Percentiles rank a stretch among this genome's conserved stretches.
Conservation (phyloP, 495 filamentous ascomycete species). For the Chaetomidium leptoderma region DNA sequence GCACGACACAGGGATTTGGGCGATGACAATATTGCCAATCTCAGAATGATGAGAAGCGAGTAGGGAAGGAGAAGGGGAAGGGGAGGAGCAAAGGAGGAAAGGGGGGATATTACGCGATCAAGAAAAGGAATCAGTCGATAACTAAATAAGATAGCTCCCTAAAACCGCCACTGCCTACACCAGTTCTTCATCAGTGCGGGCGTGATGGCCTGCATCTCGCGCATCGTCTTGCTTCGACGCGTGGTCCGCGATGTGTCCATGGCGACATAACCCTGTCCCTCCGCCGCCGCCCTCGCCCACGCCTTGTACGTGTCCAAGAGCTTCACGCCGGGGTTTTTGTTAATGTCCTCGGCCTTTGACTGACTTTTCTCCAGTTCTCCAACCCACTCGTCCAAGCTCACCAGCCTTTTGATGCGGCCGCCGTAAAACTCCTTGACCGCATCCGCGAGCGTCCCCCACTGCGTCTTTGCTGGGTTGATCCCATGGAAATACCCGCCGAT, state of each 20-base stretch:
- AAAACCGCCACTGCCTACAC: constrained; percentile 48
- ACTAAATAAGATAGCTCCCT: neutral
- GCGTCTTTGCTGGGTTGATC: constrained; percentile 38
- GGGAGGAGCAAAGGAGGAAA: too few relatives aligned
- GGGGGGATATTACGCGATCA: too few relatives aligned
- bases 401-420: constrained; percentile 34
- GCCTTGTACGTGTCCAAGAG: constrained; percentile 41
- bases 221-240: constrained; percentile 36
- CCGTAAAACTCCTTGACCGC: constrained; percentile 38
- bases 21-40: too few relatives aligned
- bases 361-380: constrained; percentile 35
- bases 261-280: constrained; percentile 23
- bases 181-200: constrained; percentile 45
- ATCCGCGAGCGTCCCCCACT: constrained; percentile 36
- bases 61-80: too few relatives aligned
- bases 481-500: constrained; percentile 48
- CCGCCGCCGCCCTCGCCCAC: constrained; percentile 22
- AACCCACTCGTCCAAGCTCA: constrained; percentile 42
- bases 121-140: too few relatives aligned
- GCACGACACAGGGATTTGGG: too few relatives aligned
- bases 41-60: too few relatives aligned
- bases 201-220: constrained; percentile 35
- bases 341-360: constrained; percentile 28
- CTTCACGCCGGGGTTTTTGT: constrained; percentile 43
- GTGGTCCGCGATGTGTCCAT: constrained; percentile 33